These are phyloP conservation scores for Diplodia mutila DNA, from an alignment of 2,329 filamentous ascomycete genomes.

Conservation along the genomic window DNA sequence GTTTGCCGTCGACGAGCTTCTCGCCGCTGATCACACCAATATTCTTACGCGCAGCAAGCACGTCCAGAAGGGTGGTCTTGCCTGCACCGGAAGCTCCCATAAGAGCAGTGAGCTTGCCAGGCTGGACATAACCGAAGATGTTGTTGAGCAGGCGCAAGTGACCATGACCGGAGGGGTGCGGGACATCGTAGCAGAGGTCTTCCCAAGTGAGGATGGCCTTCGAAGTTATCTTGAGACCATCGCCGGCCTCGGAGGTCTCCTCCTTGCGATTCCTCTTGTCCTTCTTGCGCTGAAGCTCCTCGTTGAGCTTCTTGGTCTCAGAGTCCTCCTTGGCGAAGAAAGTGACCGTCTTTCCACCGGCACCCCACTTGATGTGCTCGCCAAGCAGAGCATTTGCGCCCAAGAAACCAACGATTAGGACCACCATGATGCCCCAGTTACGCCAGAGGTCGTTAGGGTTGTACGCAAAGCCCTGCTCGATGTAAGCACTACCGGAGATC, in stretches of 20 bases:
- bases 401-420: slow-evolving; percentile 76
- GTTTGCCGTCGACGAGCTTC: slow-evolving; percentile 64
- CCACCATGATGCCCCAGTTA: slow-evolving; percentile 80
- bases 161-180: slow-evolving; percentile 73
- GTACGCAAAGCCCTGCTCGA: slow-evolving; percentile 71
- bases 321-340: slow-evolving; percentile 73
- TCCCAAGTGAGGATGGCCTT: slow-evolving; percentile 70
- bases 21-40: slow-evolving; percentile 67
- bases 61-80: slow-evolving; percentile 83
- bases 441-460: slow-evolving; percentile 71
- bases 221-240: slow-evolving; percentile 56
- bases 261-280: slow-evolving; percentile 54
- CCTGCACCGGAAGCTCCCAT: slow-evolving; percentile 80
- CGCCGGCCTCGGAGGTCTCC: slow-evolving; percentile 45
- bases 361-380: slow-evolving; percentile 76
- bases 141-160: slow-evolving; percentile 72
- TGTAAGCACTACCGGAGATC: slow-evolving; percentile 71
- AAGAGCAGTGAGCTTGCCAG: slow-evolving; percentile 76
- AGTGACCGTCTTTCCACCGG: slow-evolving; percentile 79
- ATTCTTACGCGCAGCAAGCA: slow-evolving; percentile 68
- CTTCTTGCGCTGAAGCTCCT: slow-evolving; percentile 62
- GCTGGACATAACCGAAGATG: slow-evolving; percentile 77
- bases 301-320: slow-evolving; percentile 69
- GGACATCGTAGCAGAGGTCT: slow-evolving; percentile 76
- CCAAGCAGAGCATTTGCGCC: slow-evolving; percentile 73